Conservation (phyloP, 306 rosid species). For the Glycyrrhiza uralensis region DNA sequence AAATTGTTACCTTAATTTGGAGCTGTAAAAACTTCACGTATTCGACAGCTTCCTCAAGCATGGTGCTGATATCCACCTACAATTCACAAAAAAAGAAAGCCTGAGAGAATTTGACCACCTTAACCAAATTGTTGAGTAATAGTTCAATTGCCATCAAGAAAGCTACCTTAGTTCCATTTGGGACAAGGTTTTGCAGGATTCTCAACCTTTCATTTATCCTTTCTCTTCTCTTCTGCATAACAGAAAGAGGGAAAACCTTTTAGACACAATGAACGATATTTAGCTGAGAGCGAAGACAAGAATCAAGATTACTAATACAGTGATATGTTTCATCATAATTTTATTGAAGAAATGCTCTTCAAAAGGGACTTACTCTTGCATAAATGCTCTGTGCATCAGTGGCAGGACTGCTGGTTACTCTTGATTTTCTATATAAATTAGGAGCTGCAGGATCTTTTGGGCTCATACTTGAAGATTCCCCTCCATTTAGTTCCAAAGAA, state of each 20-base stretch:
- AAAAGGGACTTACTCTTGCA: slow-evolving; percentile 63
- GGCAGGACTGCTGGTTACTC: slow-evolving; percentile 51
- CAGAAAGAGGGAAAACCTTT: background rate
- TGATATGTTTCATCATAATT: background rate
- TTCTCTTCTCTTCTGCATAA: slow-evolving; percentile 80
- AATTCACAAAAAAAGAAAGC: background rate
- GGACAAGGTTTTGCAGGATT: slow-evolving; percentile 75
- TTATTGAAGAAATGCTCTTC: background rate
- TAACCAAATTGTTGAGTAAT: background rate
- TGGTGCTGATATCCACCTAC: slow-evolving; percentile 84
- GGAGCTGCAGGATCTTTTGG: slow-evolving; percentile 27
- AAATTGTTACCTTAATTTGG: slow-evolving; percentile 72
- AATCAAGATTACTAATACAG: background rate
- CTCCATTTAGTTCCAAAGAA: slow-evolving; percentile 43
- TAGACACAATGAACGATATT: background rate
- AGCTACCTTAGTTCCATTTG: slow-evolving; percentile 82
- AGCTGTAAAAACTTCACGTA: slow-evolving; percentile 83
- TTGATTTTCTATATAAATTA: slow-evolving; percentile 38
- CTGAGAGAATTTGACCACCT: background rate
- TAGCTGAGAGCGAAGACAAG: background rate
- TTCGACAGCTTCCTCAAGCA: slow-evolving; percentile 94
- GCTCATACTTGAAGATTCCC: slow-evolving; percentile 28
- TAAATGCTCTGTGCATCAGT: slow-evolving; percentile 81
- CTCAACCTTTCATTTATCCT: slow-evolving; percentile 83
- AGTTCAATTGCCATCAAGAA: background rate